Base-by-base conservation (phyloP, 1,284 basidiomycete genomes). In the Moniliophthora roreri region DNA sequence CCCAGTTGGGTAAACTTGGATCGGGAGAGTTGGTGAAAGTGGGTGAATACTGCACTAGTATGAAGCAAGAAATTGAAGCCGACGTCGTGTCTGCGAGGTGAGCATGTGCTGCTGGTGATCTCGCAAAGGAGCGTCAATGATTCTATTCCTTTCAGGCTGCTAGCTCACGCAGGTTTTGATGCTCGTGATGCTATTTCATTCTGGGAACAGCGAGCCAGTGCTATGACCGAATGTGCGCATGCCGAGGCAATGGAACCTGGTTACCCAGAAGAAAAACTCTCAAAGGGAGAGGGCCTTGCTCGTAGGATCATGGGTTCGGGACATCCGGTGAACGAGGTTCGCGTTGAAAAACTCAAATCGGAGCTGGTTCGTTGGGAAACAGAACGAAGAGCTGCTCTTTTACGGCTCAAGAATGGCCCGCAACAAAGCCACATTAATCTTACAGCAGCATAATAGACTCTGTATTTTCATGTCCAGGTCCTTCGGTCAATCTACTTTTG, bases 151-250 rank as follows among this genome's bases (percentile, higher is more conserved):
- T 52, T 23, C 52, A 89, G 91, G 57, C 72, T 95, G n/a, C 80
- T 96, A 15, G 90, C 93, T 0, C 82, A 93, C 65, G 89, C 93
- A 0, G 91, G 91, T 3, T 95, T 87, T 63, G 89, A 95, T 69
- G 87, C 93, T 8, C 81, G 85, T 28, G 74, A 79, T 45, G 85
- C 90, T 5, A 77, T 91, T 40, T 72, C 70, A 26, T 93, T 91
- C 67, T 92, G 90, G 90, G 83, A 90, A 65, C 69, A 72, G 7
- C 69, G 75, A 8, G 48, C 55, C 10, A 32, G 50, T 11, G 46
- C 51, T 11, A 53, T 54, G n/a, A 56, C 54, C 34, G 60, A 61
- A 23, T 59, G 60, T 45, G 50, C 58, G 11, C 50, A 58, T 54
- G 56, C 52, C 36, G 50, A 56, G 24, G 53, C 56, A 56, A 37